These are phyloP conservation scores for Jasminum sambac DNA, from an alignment of 257 asterid genomes.

Conservation along the genomic window DNA sequence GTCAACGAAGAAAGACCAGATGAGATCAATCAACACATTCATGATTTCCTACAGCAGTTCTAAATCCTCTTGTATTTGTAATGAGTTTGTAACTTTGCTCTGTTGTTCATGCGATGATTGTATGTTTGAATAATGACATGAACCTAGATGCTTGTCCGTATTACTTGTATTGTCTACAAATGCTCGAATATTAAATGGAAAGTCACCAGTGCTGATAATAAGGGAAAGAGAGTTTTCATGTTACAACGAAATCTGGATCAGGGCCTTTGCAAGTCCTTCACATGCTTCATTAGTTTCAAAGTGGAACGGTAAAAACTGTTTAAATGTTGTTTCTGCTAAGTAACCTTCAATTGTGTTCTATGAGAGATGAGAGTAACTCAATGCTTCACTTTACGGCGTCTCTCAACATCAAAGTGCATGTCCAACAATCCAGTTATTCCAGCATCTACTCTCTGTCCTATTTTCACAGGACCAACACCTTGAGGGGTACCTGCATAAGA, in stretches of 20 bases:
- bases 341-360: slow-evolving; percentile 8
- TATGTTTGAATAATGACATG: not conserved
- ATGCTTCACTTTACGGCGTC: slow-evolving; percentile 41
- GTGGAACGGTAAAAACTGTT: not conserved
- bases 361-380: slow-evolving; percentile 17
- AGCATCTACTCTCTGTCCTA: slow-evolving; percentile 86
- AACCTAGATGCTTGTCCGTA: not conserved
- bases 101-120: not conserved
- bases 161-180: not conserved
- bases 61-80: slow-evolving; percentile 12
- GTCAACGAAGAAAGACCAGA: slow-evolving; percentile 65
- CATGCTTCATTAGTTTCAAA: slow-evolving; percentile 15
- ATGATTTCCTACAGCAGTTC: slow-evolving; percentile 54
- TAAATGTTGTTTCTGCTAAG: not conserved
- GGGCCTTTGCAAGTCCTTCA: slow-evolving; percentile 4
- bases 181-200: not conserved
- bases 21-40: slow-evolving; percentile 61
- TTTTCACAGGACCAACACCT: slow-evolving; percentile 87
- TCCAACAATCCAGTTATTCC: slow-evolving; percentile 85
- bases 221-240: not conserved
- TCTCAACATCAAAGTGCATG: slow-evolving; percentile 67
- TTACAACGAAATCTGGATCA: not conserved
- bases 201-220: not conserved
- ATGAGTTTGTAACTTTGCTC: not conserved
- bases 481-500: slow-evolving; percentile 77